phyloP scores from a whole-genome alignment of 2,329 filamentous ascomycete species.

The Penicillium sp. region DNA sequence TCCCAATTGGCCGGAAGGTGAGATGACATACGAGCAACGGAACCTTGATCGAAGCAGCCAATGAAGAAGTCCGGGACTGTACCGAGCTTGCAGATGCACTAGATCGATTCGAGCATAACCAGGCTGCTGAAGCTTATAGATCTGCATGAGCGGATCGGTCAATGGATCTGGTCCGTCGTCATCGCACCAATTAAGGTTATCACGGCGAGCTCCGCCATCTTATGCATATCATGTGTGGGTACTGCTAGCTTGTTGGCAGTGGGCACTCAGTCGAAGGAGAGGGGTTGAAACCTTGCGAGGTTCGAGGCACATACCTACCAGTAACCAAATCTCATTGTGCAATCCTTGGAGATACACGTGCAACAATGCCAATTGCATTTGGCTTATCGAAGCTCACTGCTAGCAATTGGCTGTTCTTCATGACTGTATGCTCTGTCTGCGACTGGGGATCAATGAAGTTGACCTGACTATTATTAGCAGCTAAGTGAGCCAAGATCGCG shows the following conservation, averaged over 20 bases:
- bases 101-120: neutral
- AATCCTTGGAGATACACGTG: neutral
- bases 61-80: neutral
- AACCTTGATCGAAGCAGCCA: neutral
- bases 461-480: too few relatives aligned
- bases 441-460: too few relatives aligned
- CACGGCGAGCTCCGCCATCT: neutral
- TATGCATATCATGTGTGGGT: neutral
- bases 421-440: too few relatives aligned
- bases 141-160: neutral
- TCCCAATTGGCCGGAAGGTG: neutral
- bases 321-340: neutral
- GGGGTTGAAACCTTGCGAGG: neutral
- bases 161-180: neutral
- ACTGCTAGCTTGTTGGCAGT: neutral
- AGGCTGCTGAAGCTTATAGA: neutral
- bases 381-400: neutral
- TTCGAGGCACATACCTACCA: neutral
- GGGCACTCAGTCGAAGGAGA: neutral
- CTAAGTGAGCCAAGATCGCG: neutral
- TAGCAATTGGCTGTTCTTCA: too few relatives aligned
- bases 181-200: neutral
- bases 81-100: neutral
- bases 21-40: neutral
- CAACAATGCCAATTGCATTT: neutral